These are phyloP conservation scores for Globisporangium solare DNA, from an alignment of 352 stramenopile species.

Conservation along the genomic window DNA sequence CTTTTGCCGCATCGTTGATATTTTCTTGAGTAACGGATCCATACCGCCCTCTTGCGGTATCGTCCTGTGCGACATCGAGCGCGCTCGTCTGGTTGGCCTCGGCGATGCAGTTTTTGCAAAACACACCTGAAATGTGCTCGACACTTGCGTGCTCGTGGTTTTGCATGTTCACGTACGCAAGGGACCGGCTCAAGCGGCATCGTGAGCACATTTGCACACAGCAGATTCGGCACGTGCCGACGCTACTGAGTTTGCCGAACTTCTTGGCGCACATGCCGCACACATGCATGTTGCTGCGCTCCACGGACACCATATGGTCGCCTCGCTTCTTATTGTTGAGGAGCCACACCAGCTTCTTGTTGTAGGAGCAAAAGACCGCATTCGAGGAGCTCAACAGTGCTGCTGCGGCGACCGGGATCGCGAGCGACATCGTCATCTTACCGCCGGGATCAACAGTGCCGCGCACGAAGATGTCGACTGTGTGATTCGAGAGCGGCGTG, in stretches of 20 bases:
- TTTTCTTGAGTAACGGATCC: background rate
- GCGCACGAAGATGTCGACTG: slow-evolving; percentile 13
- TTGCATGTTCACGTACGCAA: slow-evolving; percentile 18
- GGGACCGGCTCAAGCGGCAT: slow-evolving; percentile 21
- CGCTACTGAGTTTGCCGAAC: slow-evolving; percentile 18
- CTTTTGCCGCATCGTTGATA: background rate
- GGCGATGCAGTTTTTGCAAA: slow-evolving; percentile 31
- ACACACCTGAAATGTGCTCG: slow-evolving; percentile 16
- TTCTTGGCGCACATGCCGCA: slow-evolving; percentile 22
- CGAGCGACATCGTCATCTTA: slow-evolving; percentile 10
- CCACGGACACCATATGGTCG: background rate
- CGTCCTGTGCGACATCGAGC: slow-evolving; percentile 17
- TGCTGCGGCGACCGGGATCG: slow-evolving; percentile 11
- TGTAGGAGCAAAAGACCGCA: slow-evolving; percentile 19
- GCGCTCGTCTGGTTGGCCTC: slow-evolving; percentile 17
- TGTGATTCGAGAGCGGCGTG: slow-evolving; percentile 5
- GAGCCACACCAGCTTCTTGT: slow-evolving; percentile 34
- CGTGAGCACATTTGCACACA: slow-evolving; percentile 21
- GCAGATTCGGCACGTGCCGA: slow-evolving; percentile 25
- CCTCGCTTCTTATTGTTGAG: slow-evolving; percentile 8
- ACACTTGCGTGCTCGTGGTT: slow-evolving; percentile 5
- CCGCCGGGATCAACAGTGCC: slow-evolving; percentile 11
- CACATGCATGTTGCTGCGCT: background rate
- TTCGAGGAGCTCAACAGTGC: slow-evolving; percentile 22
- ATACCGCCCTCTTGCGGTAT: slow-evolving; percentile 15